Percentiles rank a stretch among this genome's conserved stretches.
These are phyloP conservation scores for Anisodus acutangulus DNA, from an alignment of 257 asterid genomes.

Conservation along the genomic window DNA sequence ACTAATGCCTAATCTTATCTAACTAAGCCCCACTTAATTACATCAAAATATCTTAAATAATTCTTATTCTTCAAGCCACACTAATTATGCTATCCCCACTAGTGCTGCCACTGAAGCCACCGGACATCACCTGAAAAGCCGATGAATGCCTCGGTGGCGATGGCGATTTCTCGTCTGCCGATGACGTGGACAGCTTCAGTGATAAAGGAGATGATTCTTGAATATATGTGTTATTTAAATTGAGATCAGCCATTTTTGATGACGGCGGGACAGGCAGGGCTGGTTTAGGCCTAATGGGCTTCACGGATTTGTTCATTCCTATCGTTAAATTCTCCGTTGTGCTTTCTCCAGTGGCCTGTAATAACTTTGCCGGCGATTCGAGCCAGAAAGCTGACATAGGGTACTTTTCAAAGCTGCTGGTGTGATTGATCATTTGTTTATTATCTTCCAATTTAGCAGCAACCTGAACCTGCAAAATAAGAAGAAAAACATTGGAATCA, in stretches of 20 bases:
- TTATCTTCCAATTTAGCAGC: conserved; percentile 42
- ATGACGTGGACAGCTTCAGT: conserved; percentile 58
- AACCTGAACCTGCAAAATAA: conserved; percentile 50
- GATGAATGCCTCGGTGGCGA: conserved; percentile 48
- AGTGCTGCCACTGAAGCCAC: conserved; percentile 59
- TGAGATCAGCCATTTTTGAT: conserved; percentile 74
- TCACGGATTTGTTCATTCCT: conserved; percentile 58
- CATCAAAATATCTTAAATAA: conserved; percentile 49
- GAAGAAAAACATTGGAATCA: conserved; percentile 30
- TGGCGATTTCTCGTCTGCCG: conserved; percentile 47
- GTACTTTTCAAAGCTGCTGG: conserved; percentile 44
- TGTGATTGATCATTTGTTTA: conserved; percentile 37
- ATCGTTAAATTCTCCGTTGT: conserved; percentile 40
- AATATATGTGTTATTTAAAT: conserved; percentile 51
- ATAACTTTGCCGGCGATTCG: conserved; percentile 36
- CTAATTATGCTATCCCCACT: conserved; percentile 92
- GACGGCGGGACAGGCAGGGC: conserved; percentile 75
- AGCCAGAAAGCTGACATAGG: conserved; percentile 48
- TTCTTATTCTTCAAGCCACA: conserved; percentile 75
- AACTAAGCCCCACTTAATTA: conserved; percentile 33
- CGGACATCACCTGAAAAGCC: conserved; percentile 64
- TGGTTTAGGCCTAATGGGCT: conserved; percentile 68
- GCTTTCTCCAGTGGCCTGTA: conserved; percentile 34
- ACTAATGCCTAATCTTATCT: conserved; percentile 44
- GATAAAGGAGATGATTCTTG: conserved; percentile 54